phyloP scores from a whole-genome alignment of 148 eudicot genomes.

The Camellia lanceoleosa region DNA sequence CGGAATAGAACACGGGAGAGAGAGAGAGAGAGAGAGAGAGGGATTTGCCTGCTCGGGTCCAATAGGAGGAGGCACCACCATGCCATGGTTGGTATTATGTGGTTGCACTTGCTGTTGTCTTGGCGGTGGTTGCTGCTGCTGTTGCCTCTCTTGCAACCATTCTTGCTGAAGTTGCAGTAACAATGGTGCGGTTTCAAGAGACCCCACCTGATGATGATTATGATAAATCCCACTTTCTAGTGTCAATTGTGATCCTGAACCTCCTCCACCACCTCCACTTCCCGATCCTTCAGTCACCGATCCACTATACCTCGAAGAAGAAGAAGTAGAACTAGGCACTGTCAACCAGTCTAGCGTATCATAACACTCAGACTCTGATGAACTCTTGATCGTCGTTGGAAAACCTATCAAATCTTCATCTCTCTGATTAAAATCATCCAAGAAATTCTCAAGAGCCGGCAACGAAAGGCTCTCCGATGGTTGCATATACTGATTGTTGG shows the following conservation, averaged over 20 bases:
- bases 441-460: constrained; percentile 31
- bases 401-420: constrained; percentile 15
- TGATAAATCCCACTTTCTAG: neutral
- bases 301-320: too few relatives aligned
- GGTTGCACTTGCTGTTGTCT: constrained; percentile 7
- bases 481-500: constrained; percentile 29
- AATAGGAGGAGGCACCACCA: constrained; percentile 14
- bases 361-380: constrained; percentile 12
- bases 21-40: neutral
- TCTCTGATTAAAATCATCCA: constrained; percentile 21
- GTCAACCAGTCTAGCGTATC: constrained; percentile 32
- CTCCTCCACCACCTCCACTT: too few relatives aligned
- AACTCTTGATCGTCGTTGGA: neutral
- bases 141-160: constrained; percentile 19
- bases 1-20: too few relatives aligned
- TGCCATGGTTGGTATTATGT: constrained; percentile 9
- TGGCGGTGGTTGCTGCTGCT: neutral
- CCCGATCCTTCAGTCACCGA: too few relatives aligned
- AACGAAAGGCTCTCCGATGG: constrained; percentile 24
- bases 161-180: constrained; percentile 23
- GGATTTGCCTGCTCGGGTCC: constrained; percentile 19
- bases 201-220: constrained; percentile 4
- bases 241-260: neutral
- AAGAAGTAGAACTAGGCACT: constrained; percentile 10
- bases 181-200: constrained; percentile 12